These are phyloP conservation scores for Leishmania braziliensis DNA, from an alignment of 208 protist species.

Conservation along the genomic window DNA sequence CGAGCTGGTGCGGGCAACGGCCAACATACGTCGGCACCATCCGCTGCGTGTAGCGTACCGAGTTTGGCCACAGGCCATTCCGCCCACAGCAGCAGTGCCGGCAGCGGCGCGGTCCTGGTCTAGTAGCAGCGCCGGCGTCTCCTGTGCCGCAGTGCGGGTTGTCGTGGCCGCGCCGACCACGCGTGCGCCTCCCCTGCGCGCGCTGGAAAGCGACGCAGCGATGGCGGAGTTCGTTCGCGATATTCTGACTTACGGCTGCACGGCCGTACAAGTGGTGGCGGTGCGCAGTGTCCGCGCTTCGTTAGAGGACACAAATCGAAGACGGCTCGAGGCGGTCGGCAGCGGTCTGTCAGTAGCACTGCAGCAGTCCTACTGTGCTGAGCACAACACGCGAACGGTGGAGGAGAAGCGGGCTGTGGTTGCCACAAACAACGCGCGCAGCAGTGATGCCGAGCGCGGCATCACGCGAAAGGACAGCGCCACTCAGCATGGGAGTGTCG, in stretches of 20 bases:
- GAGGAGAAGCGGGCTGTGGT: not conserved
- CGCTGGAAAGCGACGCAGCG: conserved; percentile 24
- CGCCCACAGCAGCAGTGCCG: not conserved
- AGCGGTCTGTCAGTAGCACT: not conserved
- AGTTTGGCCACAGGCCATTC: conserved; percentile 16
- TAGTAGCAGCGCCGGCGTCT: not conserved
- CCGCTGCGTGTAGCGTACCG: conserved; percentile 50
- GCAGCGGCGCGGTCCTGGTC: not conserved
- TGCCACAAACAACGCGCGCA: conserved; percentile 8
- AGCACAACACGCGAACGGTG: not conserved
- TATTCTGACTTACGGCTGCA: conserved; percentile 13
- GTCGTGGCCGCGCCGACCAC: conserved; percentile 11
- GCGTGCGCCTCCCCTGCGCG: conserved; percentile 16
- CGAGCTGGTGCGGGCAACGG: conserved; percentile 31
- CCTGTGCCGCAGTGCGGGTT: not conserved
- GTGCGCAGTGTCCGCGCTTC: conserved; percentile 27
- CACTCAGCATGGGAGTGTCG: not conserved
- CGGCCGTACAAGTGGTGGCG: conserved; percentile 26
- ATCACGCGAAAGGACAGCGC: not conserved
- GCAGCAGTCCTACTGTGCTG: not conserved
- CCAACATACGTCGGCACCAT: conserved; percentile 29
- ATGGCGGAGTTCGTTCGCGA: conserved; percentile 16
- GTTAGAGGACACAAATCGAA: not conserved
- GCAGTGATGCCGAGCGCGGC: not conserved
- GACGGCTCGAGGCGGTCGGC: not conserved